Evolutionary conservation across 2,329 filamentous ascomycete species (phyloP), one percentile per base, ranked within the genome.

Genomic region (Aspergillus fijiensis): DNA sequence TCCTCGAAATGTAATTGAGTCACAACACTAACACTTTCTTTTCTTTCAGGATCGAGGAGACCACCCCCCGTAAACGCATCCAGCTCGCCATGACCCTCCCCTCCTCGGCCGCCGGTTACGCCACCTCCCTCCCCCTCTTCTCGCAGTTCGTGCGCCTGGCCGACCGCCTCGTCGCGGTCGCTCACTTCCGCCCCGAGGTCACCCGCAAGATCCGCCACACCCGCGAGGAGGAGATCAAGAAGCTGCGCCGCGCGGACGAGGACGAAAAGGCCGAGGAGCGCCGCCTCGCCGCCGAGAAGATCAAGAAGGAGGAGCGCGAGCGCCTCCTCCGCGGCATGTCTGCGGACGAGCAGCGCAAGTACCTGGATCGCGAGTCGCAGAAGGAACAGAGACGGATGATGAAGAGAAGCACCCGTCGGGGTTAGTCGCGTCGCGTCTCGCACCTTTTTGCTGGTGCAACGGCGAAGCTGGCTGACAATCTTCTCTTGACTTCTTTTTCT

Each of bases 141-240:
- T 80, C 84, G 42, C 87, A 90, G 78, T 96, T 95, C 82, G 77
- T 97, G 57, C 89, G 91, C 65, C 80, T 97, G n/a, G 85, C 92
- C 47, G 95, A 99, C 74, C 81, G 85, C 67, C 89, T 99, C 52
- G 92, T 89, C 59, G 81, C 86, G 58, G 79, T 79, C 27, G 93
- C 87, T 11, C 93, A 91, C 77, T 97, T 97, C 87, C 91, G 95
- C 12, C 87, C 91, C 42, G 91, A 98, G 81, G 92, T 96, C 35
- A 80, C 89, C 74, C 91, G 91, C 76, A 96, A 96, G 82, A 84
- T 99, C 67, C 87, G 87, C 70, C 81, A 81, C 63, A 88, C 88
- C 35, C 92, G 95, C 65, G 94, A 98, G 49, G 88, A 91, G 59
- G 88, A 91, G 70, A 85, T 90, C 69, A 85, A 85, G 72, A 90